phyloP scores from a whole-genome alignment of 2,329 filamentous ascomycete genomes.

The Colletotrichum lindemuthianum region DNA sequence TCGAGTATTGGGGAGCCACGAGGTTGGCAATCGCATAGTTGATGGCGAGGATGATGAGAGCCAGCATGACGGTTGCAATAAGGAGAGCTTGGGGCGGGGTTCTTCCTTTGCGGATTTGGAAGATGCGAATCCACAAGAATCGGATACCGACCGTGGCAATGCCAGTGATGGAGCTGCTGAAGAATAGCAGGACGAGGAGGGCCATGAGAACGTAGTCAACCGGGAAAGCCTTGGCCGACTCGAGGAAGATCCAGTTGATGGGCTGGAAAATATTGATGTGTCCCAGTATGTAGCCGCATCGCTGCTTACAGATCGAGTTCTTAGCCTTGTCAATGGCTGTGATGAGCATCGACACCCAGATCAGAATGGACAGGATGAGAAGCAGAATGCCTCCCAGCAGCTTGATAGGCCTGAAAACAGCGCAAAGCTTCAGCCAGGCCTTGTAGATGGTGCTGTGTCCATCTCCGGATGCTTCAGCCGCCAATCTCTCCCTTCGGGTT shows the following conservation, averaged over 20 bases:
- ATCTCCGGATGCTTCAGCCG: conserved; percentile 82
- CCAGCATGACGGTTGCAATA: conserved; percentile 89
- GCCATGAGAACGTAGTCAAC: conserved; percentile 93
- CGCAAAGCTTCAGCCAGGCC: conserved; percentile 82
- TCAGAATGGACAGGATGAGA: conserved; percentile 76
- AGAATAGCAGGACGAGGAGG: conserved; percentile 85
- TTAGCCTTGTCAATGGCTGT: conserved; percentile 96
- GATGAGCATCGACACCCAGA: conserved; percentile 93
- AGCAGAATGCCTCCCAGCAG: conserved; percentile 85
- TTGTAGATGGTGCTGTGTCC: conserved; percentile 78
- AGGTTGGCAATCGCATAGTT: conserved; percentile 95
- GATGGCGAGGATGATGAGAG: conserved; percentile 87
- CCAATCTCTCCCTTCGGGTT: conserved; percentile 86
- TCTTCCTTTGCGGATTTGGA: conserved; percentile 87
- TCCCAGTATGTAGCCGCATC: conserved; percentile 91
- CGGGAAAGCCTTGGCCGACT: conserved; percentile 85
- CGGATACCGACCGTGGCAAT: conserved; percentile 90
- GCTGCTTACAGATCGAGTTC: conserved; percentile 90
- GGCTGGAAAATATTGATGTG: conserved; percentile 93
- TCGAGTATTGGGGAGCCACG: conserved; percentile 94
- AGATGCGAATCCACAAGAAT: conserved; percentile 94
- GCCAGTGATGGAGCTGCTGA: conserved; percentile 86
- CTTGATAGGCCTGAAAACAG: conserved; percentile 87
- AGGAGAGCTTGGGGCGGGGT: conserved; percentile 93
- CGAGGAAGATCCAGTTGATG: conserved; percentile 87